Evolutionary conservation across 78 protist genomes (phyloP), one percentile per base, ranked within the genome.

Genomic region (Corallochytrium limacisporum): DNA sequence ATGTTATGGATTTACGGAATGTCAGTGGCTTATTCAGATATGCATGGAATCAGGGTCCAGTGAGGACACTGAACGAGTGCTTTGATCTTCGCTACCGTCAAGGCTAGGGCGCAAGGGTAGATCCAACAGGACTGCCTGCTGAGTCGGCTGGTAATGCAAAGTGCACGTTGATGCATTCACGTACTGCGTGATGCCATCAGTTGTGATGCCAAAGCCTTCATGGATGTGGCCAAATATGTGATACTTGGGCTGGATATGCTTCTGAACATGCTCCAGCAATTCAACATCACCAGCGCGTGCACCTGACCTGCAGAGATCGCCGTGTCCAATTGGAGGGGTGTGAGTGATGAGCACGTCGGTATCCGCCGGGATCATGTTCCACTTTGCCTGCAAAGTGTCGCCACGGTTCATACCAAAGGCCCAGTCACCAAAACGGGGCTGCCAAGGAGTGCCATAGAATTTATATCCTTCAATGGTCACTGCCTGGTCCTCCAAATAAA

Each of bases 261-360:
- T 38, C 37, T 48, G 24, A 20, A 66, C 33, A 12, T 51, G 33
- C 12, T 37, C 32, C 12, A 83, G 66, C 26, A 77, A 55, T 56
- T 83, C 82, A 24, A 46, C 39, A 35, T 85, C 71, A 15, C 81
- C 87, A 0, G 53, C 69, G 9, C 55, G 68, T 2, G 33, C 36
- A 3, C 31, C 42, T 1, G 32, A 1, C 26, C 3, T 1, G 40
- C 54, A 38, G 33, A 44, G 42, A 18, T 61, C 83, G 48, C 79
- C 82, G 55, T 69, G 60, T 42, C 88, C 88, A 1, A 77, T 1
- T 3, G 88, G 82, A 2, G 88, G 88, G 0, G 76, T 72, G 59
- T 83, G 88, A 18, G 84, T 78, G 40, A 79, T 12, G 47, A 83
- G 54, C 5, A 83, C 39, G 48, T 83, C 88, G 13, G 40, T 36